phyloP scores from a whole-genome alignment of 108 stramenopile genomes.

The Licmophora abbreviata region DNA sequence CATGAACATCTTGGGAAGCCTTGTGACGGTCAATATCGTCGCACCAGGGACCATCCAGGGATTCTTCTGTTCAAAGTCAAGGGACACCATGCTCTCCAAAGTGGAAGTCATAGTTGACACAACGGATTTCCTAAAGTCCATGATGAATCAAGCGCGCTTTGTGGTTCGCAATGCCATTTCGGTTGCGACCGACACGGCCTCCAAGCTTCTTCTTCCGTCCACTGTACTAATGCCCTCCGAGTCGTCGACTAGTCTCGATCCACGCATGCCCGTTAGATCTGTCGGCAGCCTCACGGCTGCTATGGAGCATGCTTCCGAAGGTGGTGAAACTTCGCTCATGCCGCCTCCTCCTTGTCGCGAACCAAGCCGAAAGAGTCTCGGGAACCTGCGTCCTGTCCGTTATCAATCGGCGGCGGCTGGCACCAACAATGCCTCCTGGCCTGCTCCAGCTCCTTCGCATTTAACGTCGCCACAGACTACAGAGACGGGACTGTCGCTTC shows the following conservation, averaged over 20 bases:
- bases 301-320: no score
- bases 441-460: no score
- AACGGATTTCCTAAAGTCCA: constrained; percentile 2
- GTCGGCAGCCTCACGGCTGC: no score
- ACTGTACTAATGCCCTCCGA: no score
- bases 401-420: no score
- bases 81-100: neutral
- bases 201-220: constrained; percentile 5
- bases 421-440: no score
- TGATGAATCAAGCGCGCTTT: constrained; percentile 8
- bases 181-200: neutral
- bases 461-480: no score
- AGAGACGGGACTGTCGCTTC: neutral
- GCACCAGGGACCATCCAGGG: constrained; percentile 8
- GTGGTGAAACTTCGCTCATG: constrained; percentile 6
- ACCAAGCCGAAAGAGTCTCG: constrained; percentile 4
- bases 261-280: no score
- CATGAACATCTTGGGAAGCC: constrained; percentile 6
- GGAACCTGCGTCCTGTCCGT: no score
- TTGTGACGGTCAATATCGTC: constrained; percentile 6
- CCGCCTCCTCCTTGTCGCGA: constrained; percentile 7
- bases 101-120: constrained; percentile 10
- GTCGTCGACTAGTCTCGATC: no score
- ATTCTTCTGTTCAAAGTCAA: neutral
- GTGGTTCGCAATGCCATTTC: constrained; percentile 5